Percentiles rank a stretch among this genome's conserved stretches.
phyloP scores from a whole-genome alignment of 2,329 filamentous ascomycete genomes.

The Daldinia eschscholtzii region DNA sequence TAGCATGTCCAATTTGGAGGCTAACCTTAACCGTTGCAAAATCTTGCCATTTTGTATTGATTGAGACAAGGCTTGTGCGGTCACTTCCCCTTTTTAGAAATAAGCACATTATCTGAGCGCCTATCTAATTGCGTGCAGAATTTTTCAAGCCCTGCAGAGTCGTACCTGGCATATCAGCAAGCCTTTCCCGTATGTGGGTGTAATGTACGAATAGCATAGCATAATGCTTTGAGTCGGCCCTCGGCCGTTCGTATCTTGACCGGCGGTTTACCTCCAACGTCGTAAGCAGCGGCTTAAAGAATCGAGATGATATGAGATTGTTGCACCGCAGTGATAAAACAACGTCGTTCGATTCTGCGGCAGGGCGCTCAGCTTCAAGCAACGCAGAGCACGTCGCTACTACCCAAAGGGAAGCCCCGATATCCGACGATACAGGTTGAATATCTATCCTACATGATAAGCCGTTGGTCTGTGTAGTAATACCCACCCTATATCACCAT shows the following conservation, averaged over 20 bases:
- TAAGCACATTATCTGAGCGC: conserved; percentile 42
- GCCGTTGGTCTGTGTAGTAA: conserved; percentile 21
- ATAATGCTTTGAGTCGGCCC: conserved; percentile 1
- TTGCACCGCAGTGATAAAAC: conserved; percentile 28
- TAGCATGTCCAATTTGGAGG: conserved; percentile 20
- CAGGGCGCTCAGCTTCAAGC: conserved; percentile 29
- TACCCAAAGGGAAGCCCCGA: conserved; percentile 21
- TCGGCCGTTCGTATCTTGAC: conserved; percentile 26
- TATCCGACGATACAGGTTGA: conserved; percentile 15
- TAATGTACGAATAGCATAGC: conserved; percentile 5
- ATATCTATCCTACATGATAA: conserved; percentile 12
- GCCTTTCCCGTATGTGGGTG: conserved; percentile 13
- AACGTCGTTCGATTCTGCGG: conserved; percentile 35
- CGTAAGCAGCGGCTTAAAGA: not conserved
- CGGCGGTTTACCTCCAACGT: conserved; percentile 17
- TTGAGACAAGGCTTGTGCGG: conserved; percentile 27
- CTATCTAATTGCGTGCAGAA: conserved; percentile 40
- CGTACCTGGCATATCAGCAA: conserved; percentile 36
- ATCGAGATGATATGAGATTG: conserved; percentile 10
- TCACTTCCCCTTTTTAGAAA: conserved; percentile 34
- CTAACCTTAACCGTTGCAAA: conserved; percentile 17
- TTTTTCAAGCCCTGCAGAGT: conserved; percentile 22
- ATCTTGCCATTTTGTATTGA: conserved; percentile 21
- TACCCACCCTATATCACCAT: conserved; percentile 17
- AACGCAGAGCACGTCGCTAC: conserved; percentile 18